These are phyloP conservation scores for Hypoxylon lenormandii DNA, from an alignment of 495 filamentous ascomycete species.

Conservation along the genomic window DNA sequence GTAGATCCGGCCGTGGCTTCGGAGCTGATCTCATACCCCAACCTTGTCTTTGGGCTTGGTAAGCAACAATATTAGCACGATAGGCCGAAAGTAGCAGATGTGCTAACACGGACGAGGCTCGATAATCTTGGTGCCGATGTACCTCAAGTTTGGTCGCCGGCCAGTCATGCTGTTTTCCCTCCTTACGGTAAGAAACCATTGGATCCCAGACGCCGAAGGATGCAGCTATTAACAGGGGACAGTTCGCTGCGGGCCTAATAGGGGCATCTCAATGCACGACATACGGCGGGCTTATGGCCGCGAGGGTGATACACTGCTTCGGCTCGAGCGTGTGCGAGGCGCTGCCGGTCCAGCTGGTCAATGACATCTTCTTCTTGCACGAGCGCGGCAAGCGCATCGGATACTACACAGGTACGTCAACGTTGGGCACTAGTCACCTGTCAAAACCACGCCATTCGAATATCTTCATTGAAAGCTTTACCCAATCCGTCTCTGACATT, in stretches of 20 bases:
- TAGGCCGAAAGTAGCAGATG: background rate
- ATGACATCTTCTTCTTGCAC: slow-evolving; percentile 75
- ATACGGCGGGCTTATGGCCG: slow-evolving; percentile 66
- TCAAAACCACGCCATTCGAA: too few species aligned
- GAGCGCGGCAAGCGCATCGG: slow-evolving; percentile 70
- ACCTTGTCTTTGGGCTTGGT: slow-evolving; percentile 73
- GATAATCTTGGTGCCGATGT: slow-evolving; percentile 69
- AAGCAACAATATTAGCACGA: background rate
- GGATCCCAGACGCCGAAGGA: background rate
- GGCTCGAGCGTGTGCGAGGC: slow-evolving; percentile 70
- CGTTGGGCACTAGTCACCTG: too few species aligned
- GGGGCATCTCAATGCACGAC: slow-evolving; percentile 65
- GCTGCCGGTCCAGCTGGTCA: slow-evolving; percentile 72
- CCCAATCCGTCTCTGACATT: slow-evolving; percentile 18
- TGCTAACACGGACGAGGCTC: slow-evolving; percentile 56
- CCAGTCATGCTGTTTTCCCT: slow-evolving; percentile 70
- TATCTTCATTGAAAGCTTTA: too few species aligned
- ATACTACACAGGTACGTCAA: slow-evolving; percentile 71
- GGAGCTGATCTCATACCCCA: slow-evolving; percentile 71
- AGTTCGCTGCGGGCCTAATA: slow-evolving; percentile 70
- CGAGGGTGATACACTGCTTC: slow-evolving; percentile 67
- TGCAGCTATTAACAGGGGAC: slow-evolving; percentile 11
- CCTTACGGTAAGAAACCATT: slow-evolving; percentile 54
- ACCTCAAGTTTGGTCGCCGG: slow-evolving; percentile 70
- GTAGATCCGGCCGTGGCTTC: slow-evolving; percentile 65